Conservation (phyloP, 1,284 basidiomycete species). For the Porogramme epimiltina region DNA sequence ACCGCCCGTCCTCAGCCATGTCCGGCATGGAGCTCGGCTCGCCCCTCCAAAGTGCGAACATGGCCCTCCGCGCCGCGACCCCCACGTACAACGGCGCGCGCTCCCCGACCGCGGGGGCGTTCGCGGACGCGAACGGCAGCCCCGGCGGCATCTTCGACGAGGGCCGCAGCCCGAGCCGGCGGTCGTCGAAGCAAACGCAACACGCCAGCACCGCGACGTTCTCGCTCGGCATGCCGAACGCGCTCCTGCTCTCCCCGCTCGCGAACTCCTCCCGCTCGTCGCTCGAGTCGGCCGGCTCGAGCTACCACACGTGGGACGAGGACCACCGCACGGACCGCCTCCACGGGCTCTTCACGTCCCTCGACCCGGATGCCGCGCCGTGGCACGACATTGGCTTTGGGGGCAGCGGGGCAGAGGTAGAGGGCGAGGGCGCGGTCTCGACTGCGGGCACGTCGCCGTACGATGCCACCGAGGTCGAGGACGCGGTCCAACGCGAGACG, state of each 20-base stretch:
- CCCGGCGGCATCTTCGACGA: conserved; percentile 31
- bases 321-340: conserved; percentile 53
- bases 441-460: conserved; percentile 32
- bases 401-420: conserved; percentile 48
- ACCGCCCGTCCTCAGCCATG: conserved; percentile 50
- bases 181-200: conserved; percentile 55
- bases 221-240: conserved; percentile 37
- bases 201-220: conserved; percentile 25
- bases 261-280: conserved; percentile 77
- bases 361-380: conserved; percentile 46
- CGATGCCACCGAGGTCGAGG: conserved; percentile 61
- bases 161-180: conserved; percentile 28
- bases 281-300: conserved; percentile 75
- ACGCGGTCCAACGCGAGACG: conserved; percentile 58
- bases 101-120: conserved; percentile 55
- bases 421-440: no score
- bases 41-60: conserved; percentile 42
- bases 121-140: conserved; percentile 35
- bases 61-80: conserved; percentile 58
- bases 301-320: conserved; percentile 79
- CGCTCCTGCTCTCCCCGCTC: conserved; percentile 57
- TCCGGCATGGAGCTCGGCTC: conserved; percentile 56
- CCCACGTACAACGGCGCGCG: conserved; percentile 49
- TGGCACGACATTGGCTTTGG: conserved; percentile 69
- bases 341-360: conserved; percentile 52